Evolutionary conservation across 352 stramenopile species (phyloP).

Genomic region (Globisporangium paddicum): DNA sequence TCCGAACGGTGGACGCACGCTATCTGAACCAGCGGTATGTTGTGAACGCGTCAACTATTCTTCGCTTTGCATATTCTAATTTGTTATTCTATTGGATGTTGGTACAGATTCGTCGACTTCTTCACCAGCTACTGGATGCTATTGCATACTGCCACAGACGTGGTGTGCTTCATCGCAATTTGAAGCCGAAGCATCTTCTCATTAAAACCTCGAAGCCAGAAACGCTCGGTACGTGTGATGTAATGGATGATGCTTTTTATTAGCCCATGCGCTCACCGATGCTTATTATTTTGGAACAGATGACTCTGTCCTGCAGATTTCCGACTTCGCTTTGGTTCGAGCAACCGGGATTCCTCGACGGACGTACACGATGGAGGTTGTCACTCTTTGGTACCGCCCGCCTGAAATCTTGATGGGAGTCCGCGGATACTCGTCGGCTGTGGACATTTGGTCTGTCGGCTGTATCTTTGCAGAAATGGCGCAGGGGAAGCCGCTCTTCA

Average conservation of each 20-base stretch:
- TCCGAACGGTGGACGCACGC: constrained; percentile 63
- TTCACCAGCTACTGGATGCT: constrained; percentile 85
- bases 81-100: neutral
- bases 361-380: constrained; percentile 90
- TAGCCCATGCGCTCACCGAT: neutral
- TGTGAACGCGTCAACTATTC: neutral
- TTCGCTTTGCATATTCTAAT: constrained; percentile 2
- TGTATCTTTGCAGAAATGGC: constrained; percentile 99
- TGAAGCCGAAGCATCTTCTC: constrained; percentile 89
- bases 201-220: constrained; percentile 68
- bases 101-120: constrained; percentile 59
- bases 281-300: constrained; percentile 17
- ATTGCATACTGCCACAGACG: constrained; percentile 87
- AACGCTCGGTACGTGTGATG: constrained; percentile 40
- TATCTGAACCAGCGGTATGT: constrained; percentile 72
- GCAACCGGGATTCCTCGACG: constrained; percentile 81
- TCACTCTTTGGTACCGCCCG: constrained; percentile 90
- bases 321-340: constrained; percentile 87
- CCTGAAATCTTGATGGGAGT: constrained; percentile 90
- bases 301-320: constrained; percentile 74
- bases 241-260: neutral
- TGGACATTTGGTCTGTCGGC: constrained; percentile 94
- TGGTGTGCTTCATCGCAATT: constrained; percentile 87
- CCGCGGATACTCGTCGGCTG: constrained; percentile 72
- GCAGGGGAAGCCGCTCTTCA: constrained; percentile 79